Evolutionary conservation across 495 filamentous ascomycete species (phyloP), one percentile per base, ranked within the genome.

Genomic region (Extremus antarcticus): DNA sequence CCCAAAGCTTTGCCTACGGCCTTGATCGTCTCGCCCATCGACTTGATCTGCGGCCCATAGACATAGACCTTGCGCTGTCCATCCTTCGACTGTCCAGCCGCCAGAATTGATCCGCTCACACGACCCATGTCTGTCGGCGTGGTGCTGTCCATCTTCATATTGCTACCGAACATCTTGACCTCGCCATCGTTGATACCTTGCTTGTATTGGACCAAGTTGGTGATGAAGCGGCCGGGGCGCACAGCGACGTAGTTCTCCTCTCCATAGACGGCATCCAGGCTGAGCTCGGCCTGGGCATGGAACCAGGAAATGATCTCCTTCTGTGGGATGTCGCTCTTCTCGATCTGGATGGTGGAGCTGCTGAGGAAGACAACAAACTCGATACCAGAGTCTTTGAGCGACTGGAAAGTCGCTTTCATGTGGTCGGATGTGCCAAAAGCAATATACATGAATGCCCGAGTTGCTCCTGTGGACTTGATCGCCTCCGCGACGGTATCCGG

Each of bases 31-130:
- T 63, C 61, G 21, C 43, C n/a, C 11, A 57, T 22, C 2, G 61
- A 15, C 9, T 60, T 40, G 17, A 49, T 25, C 35, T 66, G 49
- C 23, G 68, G 66, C 10, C 68, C 68, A 35, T 56, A 55, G 2
- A 70, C 40, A 45, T 59, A 61, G 1, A 68, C 56, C 20, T 56
- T 54, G 25, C 51, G 40, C 29, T 57, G 51, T 41, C 52, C 58
- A 4, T 62, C 55, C 35, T 51, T 43, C 22, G 57, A 51, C 7
- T 4, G 7, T 17, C 54, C 60, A 1, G 59, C 29, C 1, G 56
- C 64, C 11, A 71, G 61, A 8, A 71, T 50, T 0, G 50, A 63
- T 10, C 68, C 68, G 25, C 47, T 47, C 13, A 57, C 55, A 19
- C 40, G 13, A 9, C 55, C 55, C 17, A 57, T 57, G 49, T 51